Conservation (phyloP, 768 basidiomycete genomes). For the Lactarius tabidus region DNA sequence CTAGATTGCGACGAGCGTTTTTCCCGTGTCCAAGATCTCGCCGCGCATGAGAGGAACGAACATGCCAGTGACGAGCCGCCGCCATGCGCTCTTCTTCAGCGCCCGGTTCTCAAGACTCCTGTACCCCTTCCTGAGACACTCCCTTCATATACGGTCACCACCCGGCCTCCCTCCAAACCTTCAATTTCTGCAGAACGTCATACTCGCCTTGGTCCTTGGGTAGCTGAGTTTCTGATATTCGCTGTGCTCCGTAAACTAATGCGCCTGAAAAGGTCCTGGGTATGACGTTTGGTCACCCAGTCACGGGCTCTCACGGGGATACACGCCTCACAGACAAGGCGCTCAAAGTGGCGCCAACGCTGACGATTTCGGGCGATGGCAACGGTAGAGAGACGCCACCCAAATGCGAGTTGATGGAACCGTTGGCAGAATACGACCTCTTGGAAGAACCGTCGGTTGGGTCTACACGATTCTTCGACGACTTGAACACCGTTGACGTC, state of each 20-base stretch:
- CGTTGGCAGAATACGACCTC: constrained; percentile 9
- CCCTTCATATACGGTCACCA: constrained; percentile 15
- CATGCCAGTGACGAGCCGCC: constrained; percentile 16
- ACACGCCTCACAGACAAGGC: constrained; percentile 16
- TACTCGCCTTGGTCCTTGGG: constrained; percentile 22
- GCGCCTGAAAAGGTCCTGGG: constrained; percentile 8
- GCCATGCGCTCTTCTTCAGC: constrained; percentile 12
- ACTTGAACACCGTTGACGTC: constrained; percentile 3
- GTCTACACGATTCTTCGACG: background rate
- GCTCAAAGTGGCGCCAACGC: background rate
- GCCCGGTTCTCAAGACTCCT: constrained; percentile 7
- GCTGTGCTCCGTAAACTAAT: background rate
- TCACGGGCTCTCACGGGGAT: background rate
- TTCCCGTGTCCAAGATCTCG: constrained; percentile 16
- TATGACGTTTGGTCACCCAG: constrained; percentile 14
- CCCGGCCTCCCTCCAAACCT: constrained; percentile 9
- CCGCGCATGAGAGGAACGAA: constrained; percentile 15
- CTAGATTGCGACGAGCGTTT: constrained; percentile 22
- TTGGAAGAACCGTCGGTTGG: constrained; percentile 10
- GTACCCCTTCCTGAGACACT: constrained; percentile 7
- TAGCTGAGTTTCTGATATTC: background rate
- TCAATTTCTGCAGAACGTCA: constrained; percentile 20
- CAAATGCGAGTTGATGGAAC: background rate
- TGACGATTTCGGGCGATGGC: background rate
- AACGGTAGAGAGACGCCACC: background rate